phyloP scores from a whole-genome alignment of 2,329 filamentous ascomycete species.

The Trichothecium roseum region DNA sequence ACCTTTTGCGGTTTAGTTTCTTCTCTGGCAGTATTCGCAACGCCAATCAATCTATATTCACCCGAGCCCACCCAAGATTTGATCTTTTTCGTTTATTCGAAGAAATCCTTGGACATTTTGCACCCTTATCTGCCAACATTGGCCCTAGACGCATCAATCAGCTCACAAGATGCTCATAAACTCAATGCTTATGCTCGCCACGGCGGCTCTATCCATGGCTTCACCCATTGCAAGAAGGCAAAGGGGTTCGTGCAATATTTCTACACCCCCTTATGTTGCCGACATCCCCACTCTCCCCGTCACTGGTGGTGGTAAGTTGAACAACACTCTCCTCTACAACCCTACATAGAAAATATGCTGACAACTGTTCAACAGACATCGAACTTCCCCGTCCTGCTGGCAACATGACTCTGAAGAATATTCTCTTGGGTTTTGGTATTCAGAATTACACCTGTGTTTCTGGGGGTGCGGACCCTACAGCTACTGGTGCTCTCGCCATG shows the following conservation, averaged over 20 bases:
- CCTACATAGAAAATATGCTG: constrained; percentile 3
- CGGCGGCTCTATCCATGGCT: constrained; percentile 20
- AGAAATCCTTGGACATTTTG: too few relatives aligned
- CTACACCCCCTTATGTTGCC: neutral
- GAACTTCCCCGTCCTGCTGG: constrained; percentile 33
- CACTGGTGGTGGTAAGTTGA: constrained; percentile 25
- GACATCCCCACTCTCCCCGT: constrained; percentile 20
- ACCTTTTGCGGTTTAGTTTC: too few relatives aligned
- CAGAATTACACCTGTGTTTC: constrained; percentile 58
- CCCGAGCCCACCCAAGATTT: too few relatives aligned
- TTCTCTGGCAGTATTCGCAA: too few relatives aligned
- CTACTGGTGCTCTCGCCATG: constrained; percentile 47
- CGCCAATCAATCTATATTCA: too few relatives aligned
- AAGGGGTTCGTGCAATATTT: constrained; percentile 1
- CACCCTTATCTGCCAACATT: too few relatives aligned
- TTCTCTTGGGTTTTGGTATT: constrained; percentile 53
- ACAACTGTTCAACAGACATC: constrained; percentile 16
- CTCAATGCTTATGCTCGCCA: constrained; percentile 20
- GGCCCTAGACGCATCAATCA: constrained; percentile 3
- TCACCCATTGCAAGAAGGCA: constrained; percentile 11
- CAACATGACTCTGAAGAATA: constrained; percentile 34
- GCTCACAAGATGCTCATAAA: constrained; percentile 21
- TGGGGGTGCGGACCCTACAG: constrained; percentile 20
- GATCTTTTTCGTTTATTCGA: too few relatives aligned
- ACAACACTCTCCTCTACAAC: neutral